A percentile compares a stretch with the other conserved stretches of the same genome.
phyloP scores from a whole-genome alignment of 139 green algal species.

The Micromonas commoda region DNA sequence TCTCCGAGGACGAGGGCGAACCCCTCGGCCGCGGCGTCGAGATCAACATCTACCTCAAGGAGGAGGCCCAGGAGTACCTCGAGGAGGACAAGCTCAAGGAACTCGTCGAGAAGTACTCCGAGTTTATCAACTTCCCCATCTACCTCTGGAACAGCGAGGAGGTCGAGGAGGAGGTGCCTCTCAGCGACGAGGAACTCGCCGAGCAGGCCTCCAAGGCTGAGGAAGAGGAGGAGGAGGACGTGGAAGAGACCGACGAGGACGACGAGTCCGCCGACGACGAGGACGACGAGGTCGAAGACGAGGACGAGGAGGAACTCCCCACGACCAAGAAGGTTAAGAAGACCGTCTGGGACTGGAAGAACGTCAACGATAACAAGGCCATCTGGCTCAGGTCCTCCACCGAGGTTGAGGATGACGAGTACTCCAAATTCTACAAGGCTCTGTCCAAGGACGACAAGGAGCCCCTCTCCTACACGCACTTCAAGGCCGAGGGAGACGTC shows the following conservation, averaged over 20 bases:
- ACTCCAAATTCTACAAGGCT: conserved; percentile 94
- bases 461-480: conserved; percentile 79
- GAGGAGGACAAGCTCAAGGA: conserved; percentile 51
- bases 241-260: conserved; percentile 39
- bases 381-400: conserved; percentile 86
- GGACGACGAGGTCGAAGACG: conserved; percentile 28
- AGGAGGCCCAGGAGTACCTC: conserved; percentile 57
- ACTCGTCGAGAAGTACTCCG: conserved; percentile 77
- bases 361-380: conserved; percentile 91
- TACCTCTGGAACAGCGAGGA: conserved; percentile 67
- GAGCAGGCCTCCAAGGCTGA: conserved; percentile 43
- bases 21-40: conserved; percentile 79
- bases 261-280: conserved; percentile 49
- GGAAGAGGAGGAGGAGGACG: conserved; percentile 40
- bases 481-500: conserved; percentile 95
- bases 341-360: conserved; percentile 81
- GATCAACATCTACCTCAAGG: conserved; percentile 92
- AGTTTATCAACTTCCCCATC: conserved; percentile 99
- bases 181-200: conserved; percentile 47
- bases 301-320: conserved; percentile 38
- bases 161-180: conserved; percentile 61
- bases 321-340: conserved; percentile 74
- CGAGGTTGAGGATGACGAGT: conserved; percentile 87
- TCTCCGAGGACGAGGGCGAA: conserved; percentile 75
- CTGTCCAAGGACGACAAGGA: conserved; percentile 68